These are phyloP conservation scores for Populus pruinosa DNA, from an alignment of 345 rosid genomes.

Conservation along the genomic window DNA sequence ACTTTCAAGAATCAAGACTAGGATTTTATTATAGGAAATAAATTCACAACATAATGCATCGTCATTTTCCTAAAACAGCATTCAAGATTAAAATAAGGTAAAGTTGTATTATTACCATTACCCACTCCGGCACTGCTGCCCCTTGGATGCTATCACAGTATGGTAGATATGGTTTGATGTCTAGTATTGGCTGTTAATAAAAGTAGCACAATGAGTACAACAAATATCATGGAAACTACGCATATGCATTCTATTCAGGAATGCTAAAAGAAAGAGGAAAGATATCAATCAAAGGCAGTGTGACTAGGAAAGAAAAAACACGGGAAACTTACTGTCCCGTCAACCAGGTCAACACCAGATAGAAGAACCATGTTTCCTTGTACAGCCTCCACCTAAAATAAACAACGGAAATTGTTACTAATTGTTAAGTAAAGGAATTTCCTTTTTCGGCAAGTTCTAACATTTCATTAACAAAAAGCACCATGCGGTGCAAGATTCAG, in stretches of 20 bases:
- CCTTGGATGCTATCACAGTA: constrained; percentile 74
- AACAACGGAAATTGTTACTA: constrained; percentile 1
- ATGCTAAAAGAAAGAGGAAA: background rate
- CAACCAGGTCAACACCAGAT: constrained; percentile 91
- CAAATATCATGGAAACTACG: background rate
- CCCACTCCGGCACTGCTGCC: constrained; percentile 79
- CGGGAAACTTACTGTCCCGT: constrained; percentile 73
- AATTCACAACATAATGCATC: background rate
- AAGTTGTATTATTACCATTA: constrained; percentile 45
- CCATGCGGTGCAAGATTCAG: background rate
- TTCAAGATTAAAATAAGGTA: background rate
- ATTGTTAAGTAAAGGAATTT: background rate
- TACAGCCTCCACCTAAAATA: constrained; percentile 68
- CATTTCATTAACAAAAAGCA: background rate
- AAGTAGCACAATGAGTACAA: constrained; percentile 7
- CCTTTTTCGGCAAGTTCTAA: background rate
- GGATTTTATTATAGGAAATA: background rate
- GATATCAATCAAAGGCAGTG: background rate
- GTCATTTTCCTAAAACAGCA: background rate
- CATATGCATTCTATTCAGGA: background rate
- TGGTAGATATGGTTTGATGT: constrained; percentile 84
- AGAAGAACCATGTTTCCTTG: constrained; percentile 64
- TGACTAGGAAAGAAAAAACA: constrained; percentile 4
- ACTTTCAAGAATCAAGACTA: background rate
- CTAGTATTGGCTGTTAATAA: constrained; percentile 69